Evolutionary conservation across 495 filamentous ascomycete species (phyloP).

Genomic region (Cenococcum geophilum): DNA sequence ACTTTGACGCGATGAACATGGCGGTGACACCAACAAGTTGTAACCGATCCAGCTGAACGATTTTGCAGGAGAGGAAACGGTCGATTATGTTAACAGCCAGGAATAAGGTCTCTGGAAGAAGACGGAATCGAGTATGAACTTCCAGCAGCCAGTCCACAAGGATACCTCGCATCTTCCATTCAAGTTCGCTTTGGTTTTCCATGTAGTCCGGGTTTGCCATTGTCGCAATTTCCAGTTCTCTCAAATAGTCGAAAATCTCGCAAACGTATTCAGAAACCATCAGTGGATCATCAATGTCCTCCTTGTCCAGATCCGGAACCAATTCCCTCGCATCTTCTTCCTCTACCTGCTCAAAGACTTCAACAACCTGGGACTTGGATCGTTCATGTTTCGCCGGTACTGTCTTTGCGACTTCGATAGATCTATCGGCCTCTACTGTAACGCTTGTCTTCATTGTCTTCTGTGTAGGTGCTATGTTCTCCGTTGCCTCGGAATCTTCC

Average conservation of each 20-base stretch:
- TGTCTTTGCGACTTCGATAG: conserved; percentile 19
- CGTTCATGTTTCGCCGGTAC: conserved; percentile 21
- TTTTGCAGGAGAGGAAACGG: conserved; percentile 87
- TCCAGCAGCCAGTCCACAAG: conserved; percentile 98
- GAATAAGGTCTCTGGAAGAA: conserved; percentile 96
- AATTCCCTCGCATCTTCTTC: conserved; percentile 45
- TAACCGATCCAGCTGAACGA: conserved; percentile 88
- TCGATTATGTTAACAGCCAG: conserved; percentile 97
- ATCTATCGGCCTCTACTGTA: conserved; percentile 23
- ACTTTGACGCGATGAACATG: conserved; percentile 99
- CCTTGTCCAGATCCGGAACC: conserved; percentile 67
- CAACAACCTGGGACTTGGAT: conserved; percentile 5
- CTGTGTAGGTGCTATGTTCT: conserved; percentile 51
- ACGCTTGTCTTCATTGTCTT: conserved; percentile 33
- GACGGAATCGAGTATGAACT: conserved; percentile 92
- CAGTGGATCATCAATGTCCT: conserved; percentile 85
- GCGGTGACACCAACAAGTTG: conserved; percentile 96
- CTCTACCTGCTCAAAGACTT: conserved; percentile 31
- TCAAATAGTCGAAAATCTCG: conserved; percentile 96
- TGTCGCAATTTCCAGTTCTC: conserved; percentile 74
- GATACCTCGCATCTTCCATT: conserved; percentile 98
- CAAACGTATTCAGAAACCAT: conserved; percentile 97
- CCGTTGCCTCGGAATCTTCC: conserved; percentile 50
- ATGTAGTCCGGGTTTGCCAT: conserved; percentile 92
- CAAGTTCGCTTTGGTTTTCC: conserved; percentile 82